phyloP scores from a whole-genome alignment of 495 filamentous ascomycete species.

The Hyaloscypha variabilis region DNA sequence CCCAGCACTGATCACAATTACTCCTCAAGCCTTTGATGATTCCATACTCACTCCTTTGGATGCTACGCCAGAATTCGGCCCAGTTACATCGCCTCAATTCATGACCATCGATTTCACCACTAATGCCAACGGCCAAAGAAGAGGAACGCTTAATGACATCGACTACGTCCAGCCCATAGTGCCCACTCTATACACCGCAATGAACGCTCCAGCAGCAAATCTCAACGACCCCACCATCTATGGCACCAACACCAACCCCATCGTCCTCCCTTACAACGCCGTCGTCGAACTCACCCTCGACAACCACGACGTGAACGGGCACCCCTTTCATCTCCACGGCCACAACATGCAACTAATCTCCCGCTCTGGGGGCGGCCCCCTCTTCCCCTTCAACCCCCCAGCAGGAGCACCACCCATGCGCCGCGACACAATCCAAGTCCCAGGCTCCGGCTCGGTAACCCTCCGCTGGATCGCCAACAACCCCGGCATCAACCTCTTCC shows the following conservation, averaged over 20 bases:
- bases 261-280: constrained; percentile 64
- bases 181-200: constrained; percentile 75
- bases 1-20: constrained; percentile 6
- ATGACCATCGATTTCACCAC: background rate
- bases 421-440: constrained; percentile 60
- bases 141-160: constrained; percentile 68
- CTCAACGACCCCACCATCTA: constrained; percentile 65
- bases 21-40: constrained; percentile 12
- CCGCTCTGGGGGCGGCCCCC: constrained; percentile 36
- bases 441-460: constrained; percentile 56
- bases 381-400: constrained; percentile 30
- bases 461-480: constrained; percentile 66
- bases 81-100: background rate
- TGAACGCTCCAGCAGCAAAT: constrained; percentile 56
- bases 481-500: constrained; percentile 78
- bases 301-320: constrained; percentile 69
- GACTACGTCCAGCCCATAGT: constrained; percentile 74
- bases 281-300: constrained; percentile 80
- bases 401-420: constrained; percentile 46
- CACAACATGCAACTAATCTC: constrained; percentile 77
- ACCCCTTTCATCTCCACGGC: constrained; percentile 64
- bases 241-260: constrained; percentile 67
- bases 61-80: background rate
- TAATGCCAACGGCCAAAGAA: constrained; percentile 45
- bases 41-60: background rate